Base-by-base conservation (phyloP, 148 eudicot species). In the Pharnaceum exiguum region DNA sequence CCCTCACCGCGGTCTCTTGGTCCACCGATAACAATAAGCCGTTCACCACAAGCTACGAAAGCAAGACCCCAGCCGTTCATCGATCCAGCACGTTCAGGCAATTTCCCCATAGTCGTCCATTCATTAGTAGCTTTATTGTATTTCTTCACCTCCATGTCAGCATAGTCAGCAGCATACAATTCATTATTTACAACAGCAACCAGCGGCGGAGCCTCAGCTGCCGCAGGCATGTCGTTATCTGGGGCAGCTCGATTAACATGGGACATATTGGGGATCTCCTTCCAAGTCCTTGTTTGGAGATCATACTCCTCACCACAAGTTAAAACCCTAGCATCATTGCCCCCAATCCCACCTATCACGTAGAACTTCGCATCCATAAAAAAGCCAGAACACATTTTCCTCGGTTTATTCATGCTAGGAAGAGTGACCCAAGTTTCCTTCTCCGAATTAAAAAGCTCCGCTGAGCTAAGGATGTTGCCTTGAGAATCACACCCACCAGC, bases 61-160 rank as follows among this genome's bases (percentile, higher is more conserved):
- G 96, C 96, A 17, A 89, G 89, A n/a, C 96, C 96, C 96, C 93
- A 89, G 16, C 96, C 93, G 27, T 62, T 60, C 10, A 46, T 29
- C 17, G 38, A 55, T 54, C 82, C 85, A 18, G 96, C 83, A 46
- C 82, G 71, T 10, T 82, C 87, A 0, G 93, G 96, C 15, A 85
- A 77, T 0, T 21, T 63, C 16, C 96, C 96, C 60, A 89, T 25
- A 36, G 38, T 71, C 73, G 64, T 85, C 96, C 96, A 89, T 2
- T 63, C 59, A 65, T 85, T 89, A 47, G 58, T 80, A 6, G 33
- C 59, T 76, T 85, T 89, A 25, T 76, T 0, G 66, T 89, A 89
- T 15, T 80, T 70, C 67, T 82, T 74, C 60, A 89, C 66, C 73
- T 75, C 74, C 54, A 85, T 89, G 0, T 89, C 69, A 5, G 73